Evolutionary conservation across 192 early-diverging fungal species (phyloP), one percentile per base, ranked within the genome.

Genomic region (Coemansia sp.): DNA sequence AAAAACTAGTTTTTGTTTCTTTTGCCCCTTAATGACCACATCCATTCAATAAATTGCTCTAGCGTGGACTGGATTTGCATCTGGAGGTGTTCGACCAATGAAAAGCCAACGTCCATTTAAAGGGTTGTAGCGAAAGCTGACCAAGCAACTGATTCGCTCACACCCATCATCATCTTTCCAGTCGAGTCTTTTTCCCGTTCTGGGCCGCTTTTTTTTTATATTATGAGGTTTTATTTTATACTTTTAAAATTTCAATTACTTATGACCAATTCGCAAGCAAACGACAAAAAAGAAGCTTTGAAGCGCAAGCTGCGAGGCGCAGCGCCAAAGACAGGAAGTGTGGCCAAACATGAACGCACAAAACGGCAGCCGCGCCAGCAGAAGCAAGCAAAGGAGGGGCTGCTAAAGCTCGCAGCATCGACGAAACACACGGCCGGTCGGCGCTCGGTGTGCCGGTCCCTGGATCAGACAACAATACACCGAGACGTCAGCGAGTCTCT

Each of bases 391-490:
- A 63, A 46, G 27, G 19, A 62, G 2, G 46, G 31, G 1, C 13
- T 37, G 11, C 45, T 39, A 19, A 67, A 68, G 16, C 66, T 65
- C 6, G 31, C 50, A 13, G 54, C 66, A 14, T 81, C 79, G 1
- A 76, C 67, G 33, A 75, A 70, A 11, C 79, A 81, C 53, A 76
- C 24, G 16, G 70, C 79, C 1, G 79, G 79, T 0, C 69, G 79
- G 19, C 64, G 61, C 17, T 70, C 68, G 9, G 45, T 76, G 1
- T 59, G 79, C 57, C 31, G 39, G 35, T 62, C 74, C 37, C 70
- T 81, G 17, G 74, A 81, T 57, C 79, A 50, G 42, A 59, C 56
- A 4, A 48, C 66, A 17, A 44, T 42, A 7, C 35, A 21, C 44
- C 39, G 41, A 6, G 51, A 50, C n/a, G 44, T 74, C n/a, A 61